Percentiles rank a stretch among this genome's conserved stretches.
These are phyloP conservation scores for Fusarium redolens DNA, from an alignment of 2,329 filamentous ascomycete genomes.

Conservation along the genomic window DNA sequence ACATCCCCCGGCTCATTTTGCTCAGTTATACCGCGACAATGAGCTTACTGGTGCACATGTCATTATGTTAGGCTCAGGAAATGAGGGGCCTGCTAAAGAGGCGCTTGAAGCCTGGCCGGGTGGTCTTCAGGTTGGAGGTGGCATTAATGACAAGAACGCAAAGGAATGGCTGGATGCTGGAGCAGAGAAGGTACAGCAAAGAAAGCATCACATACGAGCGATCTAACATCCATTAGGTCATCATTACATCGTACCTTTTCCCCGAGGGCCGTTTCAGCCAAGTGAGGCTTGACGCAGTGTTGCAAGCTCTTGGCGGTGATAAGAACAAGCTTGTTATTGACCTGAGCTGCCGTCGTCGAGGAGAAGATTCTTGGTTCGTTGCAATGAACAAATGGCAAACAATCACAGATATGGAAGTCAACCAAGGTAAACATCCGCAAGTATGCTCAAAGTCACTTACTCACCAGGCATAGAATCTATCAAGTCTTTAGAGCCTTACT, in stretches of 20 bases:
- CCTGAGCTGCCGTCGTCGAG: constrained; percentile 85
- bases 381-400: constrained; percentile 99
- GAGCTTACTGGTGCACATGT: constrained; percentile 85
- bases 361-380: constrained; percentile 85
- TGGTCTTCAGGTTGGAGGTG: constrained; percentile 91
- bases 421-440: constrained; percentile 68
- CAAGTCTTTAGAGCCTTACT: constrained; percentile 84
- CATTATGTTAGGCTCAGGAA: constrained; percentile 94
- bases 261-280: constrained; percentile 85
- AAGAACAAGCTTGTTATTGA: constrained; percentile 90
- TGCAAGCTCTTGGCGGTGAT: constrained; percentile 78
- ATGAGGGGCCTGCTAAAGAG: constrained; percentile 81
- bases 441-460: constrained; percentile 3
- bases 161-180: constrained; percentile 86
- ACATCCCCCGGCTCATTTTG: constrained; percentile 84
- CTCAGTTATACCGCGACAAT: constrained; percentile 81
- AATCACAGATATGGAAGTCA: constrained; percentile 95
- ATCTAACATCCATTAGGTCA: constrained; percentile 72
- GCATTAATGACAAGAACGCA: constrained; percentile 88
- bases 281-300: constrained; percentile 77
- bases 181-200: constrained; percentile 79
- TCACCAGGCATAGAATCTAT: constrained; percentile 74
- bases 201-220: neutral
- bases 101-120: constrained; percentile 82
- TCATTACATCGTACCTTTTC: constrained; percentile 96